Conservation (phyloP, 345 rosid species). For the Raphanus sativus region DNA sequence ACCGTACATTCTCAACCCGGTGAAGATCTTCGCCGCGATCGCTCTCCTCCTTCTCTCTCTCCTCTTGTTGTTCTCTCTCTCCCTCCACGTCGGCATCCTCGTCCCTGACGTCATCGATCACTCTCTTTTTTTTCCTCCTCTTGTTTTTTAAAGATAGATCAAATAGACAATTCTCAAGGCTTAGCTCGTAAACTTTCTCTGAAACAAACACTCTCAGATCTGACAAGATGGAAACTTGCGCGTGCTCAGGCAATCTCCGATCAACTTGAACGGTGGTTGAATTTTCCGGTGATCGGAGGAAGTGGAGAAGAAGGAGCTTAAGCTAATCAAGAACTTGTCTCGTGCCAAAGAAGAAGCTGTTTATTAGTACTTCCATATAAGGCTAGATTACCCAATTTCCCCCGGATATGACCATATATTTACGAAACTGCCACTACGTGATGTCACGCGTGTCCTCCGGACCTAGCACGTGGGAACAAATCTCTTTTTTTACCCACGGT, state of each 20-base stretch:
- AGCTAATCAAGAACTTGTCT: slow-evolving; percentile 25
- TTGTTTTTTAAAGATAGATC: slow-evolving; percentile 7
- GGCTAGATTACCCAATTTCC: slow-evolving; percentile 17
- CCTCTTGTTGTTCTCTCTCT: slow-evolving; percentile 86
- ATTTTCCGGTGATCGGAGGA: slow-evolving; percentile 13
- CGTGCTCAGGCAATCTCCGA: neutral
- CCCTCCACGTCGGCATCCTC: slow-evolving; percentile 83
- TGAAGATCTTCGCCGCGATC: slow-evolving; percentile 78
- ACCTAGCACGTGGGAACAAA: slow-evolving; percentile 38
- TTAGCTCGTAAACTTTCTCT: neutral
- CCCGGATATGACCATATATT: slow-evolving; percentile 30
- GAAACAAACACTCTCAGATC: slow-evolving; percentile 19
- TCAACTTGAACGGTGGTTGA: neutral
- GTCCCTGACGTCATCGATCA: slow-evolving; percentile 65
- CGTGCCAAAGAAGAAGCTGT: slow-evolving; percentile 12
- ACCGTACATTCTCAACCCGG: slow-evolving; percentile 80
- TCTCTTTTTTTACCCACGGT: neutral
- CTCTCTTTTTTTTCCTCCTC: neutral
- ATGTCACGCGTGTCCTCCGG: slow-evolving; percentile 39
- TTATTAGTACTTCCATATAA: neutral
- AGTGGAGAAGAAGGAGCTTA: slow-evolving; percentile 3
- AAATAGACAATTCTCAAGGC: slow-evolving; percentile 17
- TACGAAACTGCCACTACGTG: slow-evolving; percentile 29
- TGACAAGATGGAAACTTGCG: slow-evolving; percentile 10
- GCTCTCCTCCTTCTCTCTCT: slow-evolving; percentile 88